Conservation (phyloP, 257 asterid species). For the Ligustrum vulgare region DNA sequence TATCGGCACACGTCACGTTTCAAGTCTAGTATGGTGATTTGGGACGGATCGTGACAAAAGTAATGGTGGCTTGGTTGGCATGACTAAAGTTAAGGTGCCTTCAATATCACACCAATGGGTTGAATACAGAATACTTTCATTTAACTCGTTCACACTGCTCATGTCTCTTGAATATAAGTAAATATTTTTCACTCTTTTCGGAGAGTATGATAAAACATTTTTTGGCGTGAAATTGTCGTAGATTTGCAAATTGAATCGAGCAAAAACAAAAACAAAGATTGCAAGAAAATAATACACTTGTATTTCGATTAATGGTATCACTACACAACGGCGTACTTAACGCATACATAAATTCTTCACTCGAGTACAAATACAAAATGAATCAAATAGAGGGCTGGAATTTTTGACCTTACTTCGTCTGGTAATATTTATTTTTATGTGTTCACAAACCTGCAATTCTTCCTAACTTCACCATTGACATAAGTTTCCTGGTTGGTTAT, state of each 20-base stretch:
- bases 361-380: conserved; percentile 41
- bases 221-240: neutral
- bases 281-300: neutral
- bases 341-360: neutral
- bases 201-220: neutral
- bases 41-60: too few species aligned
- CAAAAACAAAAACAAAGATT: neutral
- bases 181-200: neutral
- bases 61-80: too few species aligned
- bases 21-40: too few species aligned
- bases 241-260: neutral
- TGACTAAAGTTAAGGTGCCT: conserved; percentile 17
- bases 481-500: conserved; percentile 64
- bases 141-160: neutral
- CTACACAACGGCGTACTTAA: neutral
- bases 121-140: neutral
- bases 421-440: conserved; percentile 33
- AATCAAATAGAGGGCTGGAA: conserved; percentile 26
- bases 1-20: too few species aligned
- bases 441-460: conserved; percentile 80
- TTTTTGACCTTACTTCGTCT: neutral
- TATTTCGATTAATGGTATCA: neutral
- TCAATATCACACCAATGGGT: conserved; percentile 8
- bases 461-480: conserved; percentile 78
- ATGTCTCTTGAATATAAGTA: neutral